Evolutionary conservation across 2,329 filamentous ascomycete species (phyloP).

Genomic region (Penicillium sp.): DNA sequence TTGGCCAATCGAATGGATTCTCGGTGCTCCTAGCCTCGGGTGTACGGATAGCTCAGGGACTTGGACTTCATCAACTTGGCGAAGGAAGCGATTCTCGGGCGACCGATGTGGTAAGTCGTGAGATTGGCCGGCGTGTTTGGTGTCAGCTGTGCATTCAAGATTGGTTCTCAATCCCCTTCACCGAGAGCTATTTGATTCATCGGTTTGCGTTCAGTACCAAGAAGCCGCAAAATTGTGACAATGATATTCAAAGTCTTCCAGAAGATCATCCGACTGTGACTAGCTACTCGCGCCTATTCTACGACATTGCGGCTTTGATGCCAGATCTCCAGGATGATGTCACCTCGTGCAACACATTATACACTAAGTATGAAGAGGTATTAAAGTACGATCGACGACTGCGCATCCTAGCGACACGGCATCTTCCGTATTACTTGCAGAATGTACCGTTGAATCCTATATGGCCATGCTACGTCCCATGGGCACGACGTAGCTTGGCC

Average conservation of each 20-base stretch:
- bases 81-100: slow-evolving; percentile 18
- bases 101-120: slow-evolving; percentile 24
- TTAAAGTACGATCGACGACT: slow-evolving; percentile 42
- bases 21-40: slow-evolving; percentile 47
- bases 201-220: slow-evolving; percentile 35
- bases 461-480: slow-evolving; percentile 43
- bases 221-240: slow-evolving; percentile 35
- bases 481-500: slow-evolving; percentile 40
- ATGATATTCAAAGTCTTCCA: slow-evolving; percentile 15
- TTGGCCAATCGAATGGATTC: slow-evolving; percentile 50
- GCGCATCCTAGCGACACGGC: slow-evolving; percentile 33
- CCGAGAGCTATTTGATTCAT: slow-evolving; percentile 39
- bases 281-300: slow-evolving; percentile 38
- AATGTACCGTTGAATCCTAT: slow-evolving; percentile 31
- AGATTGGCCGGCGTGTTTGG: slow-evolving; percentile 44
- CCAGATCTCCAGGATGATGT: slow-evolving; percentile 41
- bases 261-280: slow-evolving; percentile 38
- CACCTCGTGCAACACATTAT: slow-evolving; percentile 32
- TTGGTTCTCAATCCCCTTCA: slow-evolving; percentile 45
- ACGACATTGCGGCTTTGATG: slow-evolving; percentile 40
- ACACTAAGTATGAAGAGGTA: slow-evolving; percentile 43
- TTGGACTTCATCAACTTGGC: slow-evolving; percentile 46
- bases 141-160: slow-evolving; percentile 41
- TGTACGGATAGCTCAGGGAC: slow-evolving; percentile 47
- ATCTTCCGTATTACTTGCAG: slow-evolving; percentile 36